Evolutionary conservation across 345 rosid genomes (phyloP).

Genomic region (Syzygium aromaticum): DNA sequence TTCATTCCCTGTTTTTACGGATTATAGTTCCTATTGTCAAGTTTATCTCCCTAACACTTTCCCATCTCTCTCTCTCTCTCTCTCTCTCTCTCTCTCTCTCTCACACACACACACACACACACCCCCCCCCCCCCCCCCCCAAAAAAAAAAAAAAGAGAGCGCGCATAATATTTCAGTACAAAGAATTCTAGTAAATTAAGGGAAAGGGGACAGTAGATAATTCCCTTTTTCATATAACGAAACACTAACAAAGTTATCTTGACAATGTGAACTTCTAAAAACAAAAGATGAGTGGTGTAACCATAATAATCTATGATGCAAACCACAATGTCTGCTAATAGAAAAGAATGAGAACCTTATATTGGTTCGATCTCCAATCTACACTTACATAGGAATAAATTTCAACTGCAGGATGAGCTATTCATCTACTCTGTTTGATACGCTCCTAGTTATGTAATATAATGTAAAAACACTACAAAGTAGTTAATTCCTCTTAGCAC

Average conservation of each 20-base stretch:
- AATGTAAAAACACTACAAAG: not conserved
- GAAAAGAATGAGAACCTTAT: not conserved
- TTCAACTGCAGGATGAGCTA: not conserved
- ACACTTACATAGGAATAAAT: not conserved
- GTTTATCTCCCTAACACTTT: not conserved
- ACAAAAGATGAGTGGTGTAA: not conserved
- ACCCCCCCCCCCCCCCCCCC: no score
- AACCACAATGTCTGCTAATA: not conserved
- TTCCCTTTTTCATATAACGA: not conserved
- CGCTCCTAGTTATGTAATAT: not conserved
- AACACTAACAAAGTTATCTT: not conserved
- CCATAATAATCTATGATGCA: not conserved
- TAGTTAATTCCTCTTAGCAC: not conserved
- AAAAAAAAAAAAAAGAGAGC: rapidly evolving
- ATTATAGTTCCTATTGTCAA: not conserved
- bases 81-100: not conserved
- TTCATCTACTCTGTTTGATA: not conserved
- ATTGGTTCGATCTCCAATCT: not conserved
- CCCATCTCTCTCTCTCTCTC: not conserved
- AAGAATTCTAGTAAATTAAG: not conserved
- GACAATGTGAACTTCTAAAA: not conserved
- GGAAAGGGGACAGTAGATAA: not conserved
- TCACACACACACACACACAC: no score
- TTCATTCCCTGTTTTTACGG: not conserved
- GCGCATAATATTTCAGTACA: not conserved